Evolutionary conservation across 1,284 basidiomycete species (phyloP), one percentile per base, ranked within the genome.

Genomic region (Apiotrichum montevideense): DNA sequence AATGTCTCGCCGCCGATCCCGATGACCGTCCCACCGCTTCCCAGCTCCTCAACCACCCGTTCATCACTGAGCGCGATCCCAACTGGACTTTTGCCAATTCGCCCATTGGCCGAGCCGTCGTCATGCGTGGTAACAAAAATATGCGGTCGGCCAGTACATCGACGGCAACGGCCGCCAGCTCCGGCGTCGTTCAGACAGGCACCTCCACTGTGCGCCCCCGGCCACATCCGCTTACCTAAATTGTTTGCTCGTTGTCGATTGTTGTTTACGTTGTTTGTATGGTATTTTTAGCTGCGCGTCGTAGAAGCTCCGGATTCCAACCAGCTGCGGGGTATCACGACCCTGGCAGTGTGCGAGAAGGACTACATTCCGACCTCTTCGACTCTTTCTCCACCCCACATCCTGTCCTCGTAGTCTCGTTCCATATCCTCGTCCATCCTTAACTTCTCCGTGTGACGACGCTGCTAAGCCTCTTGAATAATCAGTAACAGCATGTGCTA

Each of bases 1-100:
- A 86, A 71, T 98, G 96, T 76, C 93, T 98, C 69, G 87, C 90
- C 7, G 87, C 90, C 63, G 87, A 97, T 70, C 91, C 95, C 4
- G 85, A 87, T 48, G 82, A 87, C 59, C 85, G 96, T 37, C 92
- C 95, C 0, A 87, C 82, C 29, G 91, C 95, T 11, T 79, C 84
- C 42, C 87, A 92, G 66, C 81, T 98, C 58, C 82, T 89, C 56
- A 81, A 82, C 62, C 92, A 98, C 76, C 83, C 84, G 34, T 99
- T 96, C 79, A 84, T 97, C 57, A 62, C 56, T 3, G 78, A 79
- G 61, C 81, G 87, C 55, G 85, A 87, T 63, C 80, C 81, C 39
- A 83, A 80, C 56, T 96, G 92, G 91, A 79, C 81, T 52, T 97
- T 75, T 58, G 61, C 49, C n/a, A 61, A 68, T 35, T 75, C 72